Evolutionary conservation across 768 basidiomycete species (phyloP).

Genomic region (Suillus tomentosus): DNA sequence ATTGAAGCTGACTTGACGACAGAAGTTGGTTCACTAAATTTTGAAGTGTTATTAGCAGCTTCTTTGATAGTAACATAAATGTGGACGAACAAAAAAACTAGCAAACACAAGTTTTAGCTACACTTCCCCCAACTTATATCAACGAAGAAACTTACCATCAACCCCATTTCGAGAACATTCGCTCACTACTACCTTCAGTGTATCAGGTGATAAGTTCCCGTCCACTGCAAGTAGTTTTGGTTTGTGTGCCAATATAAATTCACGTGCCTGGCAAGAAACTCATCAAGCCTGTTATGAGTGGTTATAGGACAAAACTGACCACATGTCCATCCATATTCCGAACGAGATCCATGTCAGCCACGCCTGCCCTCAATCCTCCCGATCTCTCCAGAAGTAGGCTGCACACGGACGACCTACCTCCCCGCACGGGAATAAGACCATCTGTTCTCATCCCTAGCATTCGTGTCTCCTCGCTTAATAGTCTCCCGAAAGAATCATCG

Average conservation of each 20-base stretch:
- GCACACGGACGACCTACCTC: conserved; percentile 74
- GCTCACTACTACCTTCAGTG: conserved; percentile 52
- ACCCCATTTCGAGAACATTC: conserved; percentile 52
- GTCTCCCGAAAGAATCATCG: conserved; percentile 70
- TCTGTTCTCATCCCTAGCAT: conserved; percentile 79
- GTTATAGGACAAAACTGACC: conserved; percentile 33
- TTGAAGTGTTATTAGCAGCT: not conserved
- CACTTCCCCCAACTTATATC: not conserved
- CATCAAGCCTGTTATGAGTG: not conserved
- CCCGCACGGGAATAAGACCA: conserved; percentile 55
- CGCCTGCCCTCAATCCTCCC: conserved; percentile 78
- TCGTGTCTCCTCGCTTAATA: conserved; percentile 59
- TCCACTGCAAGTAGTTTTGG: conserved; percentile 74
- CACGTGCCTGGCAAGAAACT: not conserved
- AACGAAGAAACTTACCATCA: conserved; percentile 46
- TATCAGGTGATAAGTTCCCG: conserved; percentile 64
- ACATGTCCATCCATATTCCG: conserved; percentile 44
- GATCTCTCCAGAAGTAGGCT: conserved; percentile 76
- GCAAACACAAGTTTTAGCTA: conserved; percentile 11
- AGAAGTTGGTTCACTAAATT: conserved; percentile 88
- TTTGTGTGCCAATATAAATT: conserved; percentile 31
- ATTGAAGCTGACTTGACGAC: conserved; percentile 76
- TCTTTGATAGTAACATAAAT: not conserved
- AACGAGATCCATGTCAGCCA: conserved; percentile 89
- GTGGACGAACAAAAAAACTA: conserved; percentile 74